phyloP scores from a whole-genome alignment of 257 asterid species.

The Solanum corneliomulleri region DNA sequence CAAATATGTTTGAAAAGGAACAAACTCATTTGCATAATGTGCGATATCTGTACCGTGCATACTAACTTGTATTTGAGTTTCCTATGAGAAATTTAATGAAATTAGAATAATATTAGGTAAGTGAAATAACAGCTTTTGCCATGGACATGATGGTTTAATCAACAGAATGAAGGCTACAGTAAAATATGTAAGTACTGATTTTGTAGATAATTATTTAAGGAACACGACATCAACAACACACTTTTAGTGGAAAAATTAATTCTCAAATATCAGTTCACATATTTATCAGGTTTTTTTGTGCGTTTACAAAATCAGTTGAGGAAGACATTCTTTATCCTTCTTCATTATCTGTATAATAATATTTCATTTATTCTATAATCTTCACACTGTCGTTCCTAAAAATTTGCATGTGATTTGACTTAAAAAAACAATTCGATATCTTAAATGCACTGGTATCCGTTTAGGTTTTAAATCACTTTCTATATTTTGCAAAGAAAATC shows the following conservation, averaged over 20 bases:
- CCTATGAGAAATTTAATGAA: neutral
- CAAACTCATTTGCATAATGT: neutral
- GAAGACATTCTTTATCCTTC: no score
- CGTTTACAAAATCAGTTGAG: no score
- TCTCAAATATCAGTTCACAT: neutral
- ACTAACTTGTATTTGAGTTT: neutral
- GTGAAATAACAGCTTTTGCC: neutral
- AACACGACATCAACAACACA: neutral
- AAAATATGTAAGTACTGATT: neutral
- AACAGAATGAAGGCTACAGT: neutral
- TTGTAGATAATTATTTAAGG: neutral
- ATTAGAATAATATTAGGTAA: no score
- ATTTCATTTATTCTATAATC: no score
- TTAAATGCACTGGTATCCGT: constrained; percentile 17
- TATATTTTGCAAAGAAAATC: no score
- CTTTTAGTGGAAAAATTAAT: neutral
- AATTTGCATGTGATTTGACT: no score
- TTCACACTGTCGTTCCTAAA: no score
- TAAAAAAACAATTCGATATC: no score
- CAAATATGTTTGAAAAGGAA: neutral
- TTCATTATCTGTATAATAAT: no score
- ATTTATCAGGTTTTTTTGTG: neutral
- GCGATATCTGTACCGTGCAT: neutral
- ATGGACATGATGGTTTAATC: neutral
- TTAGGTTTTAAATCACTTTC: constrained; percentile 16